Evolutionary conservation across 768 basidiomycete species (phyloP), one percentile per base, ranked within the genome.

Genomic region (Leccinum subtestaceum): DNA sequence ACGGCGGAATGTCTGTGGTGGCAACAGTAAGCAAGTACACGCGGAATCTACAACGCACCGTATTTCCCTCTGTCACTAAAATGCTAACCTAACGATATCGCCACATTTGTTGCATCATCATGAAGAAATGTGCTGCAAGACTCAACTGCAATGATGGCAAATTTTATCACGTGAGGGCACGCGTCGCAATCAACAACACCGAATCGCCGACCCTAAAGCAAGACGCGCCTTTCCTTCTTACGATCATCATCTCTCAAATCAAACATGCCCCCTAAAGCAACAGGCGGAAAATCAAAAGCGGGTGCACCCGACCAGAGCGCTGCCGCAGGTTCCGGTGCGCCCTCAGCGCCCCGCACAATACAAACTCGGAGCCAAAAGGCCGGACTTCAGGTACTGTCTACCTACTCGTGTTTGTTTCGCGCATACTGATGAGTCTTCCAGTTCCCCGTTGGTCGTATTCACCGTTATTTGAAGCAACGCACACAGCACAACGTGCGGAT

Each of bases 371-470:
- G 91, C 71, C 85, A 87, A 70, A 92, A 87, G 67, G 93, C 94
- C 25, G 94, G 94, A 4, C 78, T 97, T 4, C 92, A 95, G 83
- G 93, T 92, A 52, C 9, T 51, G 79, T 71, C 52, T 7, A 7
- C 19, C 32, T 6, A 1, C 46, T 15, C 36, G 10, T 32, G 25
- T 11, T 46, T 40, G 15, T 13, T 47, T 6, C n/a, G 43, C 36
- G 49, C n/a, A 32, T 40, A 34, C 54, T 59, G 31, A 58, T 51
- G 25, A 15, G 12, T 9, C 12, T 25, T 9, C 19, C 40, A 95
- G 93, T 97, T 97, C 74, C 94, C 95, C 38, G 95, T 97, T 48
- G 94, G 95, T 53, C 95, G 95, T 92, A 95, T 97, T 57, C 95
- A 98, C 72, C 85, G 95, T 78, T 96, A 92, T 76, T 77, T 97